A percentile compares a stretch with the other conserved stretches of the same genome.
Conservation (phyloP, 495 filamentous ascomycete genomes). For the Mycothermus thermophilus region DNA sequence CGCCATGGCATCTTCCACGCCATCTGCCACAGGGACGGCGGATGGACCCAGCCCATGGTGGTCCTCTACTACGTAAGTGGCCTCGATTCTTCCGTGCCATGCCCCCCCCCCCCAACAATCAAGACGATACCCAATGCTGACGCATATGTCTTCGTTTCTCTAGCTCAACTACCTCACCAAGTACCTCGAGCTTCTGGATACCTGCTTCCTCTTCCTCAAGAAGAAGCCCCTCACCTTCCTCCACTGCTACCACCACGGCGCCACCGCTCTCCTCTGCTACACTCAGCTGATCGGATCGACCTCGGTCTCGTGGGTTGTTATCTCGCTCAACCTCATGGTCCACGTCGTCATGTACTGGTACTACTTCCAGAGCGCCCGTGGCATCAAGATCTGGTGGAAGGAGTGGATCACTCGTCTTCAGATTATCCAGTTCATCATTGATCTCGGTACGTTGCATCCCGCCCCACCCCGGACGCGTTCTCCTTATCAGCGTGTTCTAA, state of each 20-base stretch:
- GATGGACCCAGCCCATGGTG: slow-evolving; percentile 67
- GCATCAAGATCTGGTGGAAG: slow-evolving; percentile 80
- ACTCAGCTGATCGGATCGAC: slow-evolving; percentile 68
- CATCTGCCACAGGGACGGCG: slow-evolving; percentile 56
- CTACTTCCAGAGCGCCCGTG: slow-evolving; percentile 76
- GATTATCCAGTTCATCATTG: slow-evolving; percentile 70
- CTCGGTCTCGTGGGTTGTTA: slow-evolving; percentile 66
- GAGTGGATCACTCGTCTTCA: slow-evolving; percentile 80
- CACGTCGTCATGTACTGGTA: slow-evolving; percentile 68
- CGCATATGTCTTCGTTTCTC: slow-evolving; percentile 1
- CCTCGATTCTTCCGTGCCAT: no score
- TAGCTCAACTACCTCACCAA: slow-evolving; percentile 78
- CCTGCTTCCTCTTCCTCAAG: slow-evolving; percentile 71
- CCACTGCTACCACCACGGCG: slow-evolving; percentile 74
- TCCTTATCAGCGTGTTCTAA: slow-evolving; percentile 8
- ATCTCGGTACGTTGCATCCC: slow-evolving; percentile 45
- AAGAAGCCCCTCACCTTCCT: slow-evolving; percentile 83
- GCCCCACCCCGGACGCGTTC: not conserved
- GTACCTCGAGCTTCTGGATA: slow-evolving; percentile 70
- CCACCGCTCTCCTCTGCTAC: slow-evolving; percentile 74
- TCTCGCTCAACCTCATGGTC: slow-evolving; percentile 63
- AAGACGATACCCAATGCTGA: slow-evolving; percentile 28
- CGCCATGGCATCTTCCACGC: slow-evolving; percentile 56
- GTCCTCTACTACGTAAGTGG: slow-evolving; percentile 64
- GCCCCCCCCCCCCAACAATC: no score